phyloP scores from a whole-genome alignment of 441 rosid genomes.

The Lepidium campestre region DNA sequence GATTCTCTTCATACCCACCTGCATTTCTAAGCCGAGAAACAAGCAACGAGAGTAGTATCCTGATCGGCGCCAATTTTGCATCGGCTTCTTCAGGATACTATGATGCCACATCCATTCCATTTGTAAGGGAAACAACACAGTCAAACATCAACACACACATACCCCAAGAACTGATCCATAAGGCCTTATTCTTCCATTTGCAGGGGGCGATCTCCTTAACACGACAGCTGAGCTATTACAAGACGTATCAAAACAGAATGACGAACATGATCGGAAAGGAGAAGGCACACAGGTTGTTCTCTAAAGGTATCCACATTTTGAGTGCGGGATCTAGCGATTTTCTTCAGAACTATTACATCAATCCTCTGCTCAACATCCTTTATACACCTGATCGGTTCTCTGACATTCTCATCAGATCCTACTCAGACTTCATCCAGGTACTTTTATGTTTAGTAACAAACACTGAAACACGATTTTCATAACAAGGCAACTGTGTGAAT shows the following conservation, averaged over 20 bases:
- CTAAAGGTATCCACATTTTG: conserved; percentile 68
- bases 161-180: not conserved
- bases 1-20: conserved; percentile 77
- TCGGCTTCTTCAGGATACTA: conserved; percentile 85
- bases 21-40: conserved; percentile 80
- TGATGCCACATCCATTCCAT: conserved; percentile 65
- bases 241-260: conserved; percentile 59
- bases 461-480: not conserved
- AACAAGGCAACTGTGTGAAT: not conserved
- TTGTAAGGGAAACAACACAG: conserved; percentile 36
- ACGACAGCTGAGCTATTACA: conserved; percentile 74
- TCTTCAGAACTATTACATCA: conserved; percentile 81
- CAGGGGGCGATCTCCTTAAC: conserved; percentile 73
- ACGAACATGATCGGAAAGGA: conserved; percentile 35
- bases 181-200: conserved; percentile 22
- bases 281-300: conserved; percentile 45
- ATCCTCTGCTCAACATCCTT: conserved; percentile 50
- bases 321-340: conserved; percentile 90
- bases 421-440: conserved; percentile 83
- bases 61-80: conserved; percentile 85
- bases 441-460: not conserved
- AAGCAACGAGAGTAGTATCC: conserved; percentile 40
- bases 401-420: conserved; percentile 59
- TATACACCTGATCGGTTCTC: conserved; percentile 62
- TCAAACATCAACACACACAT: conserved; percentile 1